Conservation (phyloP, 1,284 basidiomycete genomes). For the Naganishia sp. region DNA sequence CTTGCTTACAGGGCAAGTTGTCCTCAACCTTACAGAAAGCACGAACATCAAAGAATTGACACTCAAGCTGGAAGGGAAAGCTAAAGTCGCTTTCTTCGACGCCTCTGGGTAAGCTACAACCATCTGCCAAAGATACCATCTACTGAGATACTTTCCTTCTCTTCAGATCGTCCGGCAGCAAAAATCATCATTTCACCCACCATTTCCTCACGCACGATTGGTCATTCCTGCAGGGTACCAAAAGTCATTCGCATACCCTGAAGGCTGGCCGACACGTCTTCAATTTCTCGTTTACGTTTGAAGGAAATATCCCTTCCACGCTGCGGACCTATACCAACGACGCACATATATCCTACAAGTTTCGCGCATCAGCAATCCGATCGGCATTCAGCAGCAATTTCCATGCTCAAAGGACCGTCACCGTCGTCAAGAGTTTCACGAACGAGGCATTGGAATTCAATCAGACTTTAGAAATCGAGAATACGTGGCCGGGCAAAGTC, state of each 20-base stretch:
- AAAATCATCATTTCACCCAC: constrained; percentile 61
- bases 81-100: constrained; percentile 66
- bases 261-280: constrained; percentile 67
- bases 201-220: constrained; percentile 77
- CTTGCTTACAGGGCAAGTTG: constrained; percentile 65
- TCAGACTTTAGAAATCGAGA: constrained; percentile 87
- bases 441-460: constrained; percentile 88
- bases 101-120: constrained; percentile 63
- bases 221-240: constrained; percentile 65
- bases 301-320: constrained; percentile 77
- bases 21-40: constrained; percentile 73
- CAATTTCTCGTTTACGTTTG: constrained; percentile 75
- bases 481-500: constrained; percentile 92
- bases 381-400: constrained; percentile 74
- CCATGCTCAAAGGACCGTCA: constrained; percentile 63
- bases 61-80: constrained; percentile 79
- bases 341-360: constrained; percentile 77
- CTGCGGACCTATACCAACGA: constrained; percentile 62
- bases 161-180: constrained; percentile 39
- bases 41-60: constrained; percentile 84
- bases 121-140: constrained; percentile 31
- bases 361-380: constrained; percentile 76
- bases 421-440: constrained; percentile 71
- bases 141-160: neutral
- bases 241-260: constrained; percentile 76